Percentiles rank a stretch among this genome's conserved stretches.
phyloP scores from a whole-genome alignment of 148 eudicot genomes.

The Fagopyrum tataricum region DNA sequence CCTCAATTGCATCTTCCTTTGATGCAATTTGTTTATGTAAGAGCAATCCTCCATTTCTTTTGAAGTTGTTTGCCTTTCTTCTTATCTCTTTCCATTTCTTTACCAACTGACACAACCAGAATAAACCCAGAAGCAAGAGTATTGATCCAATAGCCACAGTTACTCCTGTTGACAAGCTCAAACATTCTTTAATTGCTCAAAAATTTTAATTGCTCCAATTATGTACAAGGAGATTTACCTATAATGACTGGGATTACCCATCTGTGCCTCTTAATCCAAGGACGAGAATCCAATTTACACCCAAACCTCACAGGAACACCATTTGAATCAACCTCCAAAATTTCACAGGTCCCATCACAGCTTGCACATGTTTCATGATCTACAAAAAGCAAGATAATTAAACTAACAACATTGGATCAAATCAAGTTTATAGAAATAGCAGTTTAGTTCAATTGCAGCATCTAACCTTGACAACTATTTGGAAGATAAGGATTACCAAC shows the following conservation, averaged over 20 bases:
- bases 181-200: background rate
- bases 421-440: background rate
- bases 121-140: slow-evolving; percentile 5
- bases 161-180: background rate
- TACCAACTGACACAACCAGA: background rate
- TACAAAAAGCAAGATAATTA: slow-evolving; percentile 1
- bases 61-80: slow-evolving; percentile 16
- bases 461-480: slow-evolving; percentile 6
- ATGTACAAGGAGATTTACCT: background rate
- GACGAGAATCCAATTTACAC: background rate
- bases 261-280: background rate
- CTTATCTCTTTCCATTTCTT: slow-evolving; percentile 7
- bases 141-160: slow-evolving; percentile 3
- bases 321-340: slow-evolving; percentile 8
- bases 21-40: slow-evolving; percentile 26
- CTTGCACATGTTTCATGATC: background rate
- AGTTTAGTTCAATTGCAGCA: background rate
- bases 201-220: background rate
- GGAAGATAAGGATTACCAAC: slow-evolving; percentile 12
- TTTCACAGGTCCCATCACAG: slow-evolving; percentile 8
- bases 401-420: no score
- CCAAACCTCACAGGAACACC: background rate
- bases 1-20: slow-evolving; percentile 17
- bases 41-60: slow-evolving; percentile 30
- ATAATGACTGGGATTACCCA: slow-evolving; percentile 7